Base-by-base conservation (phyloP, 2,329 filamentous ascomycete genomes). In the Fonsecaea pedrosoi region DNA sequence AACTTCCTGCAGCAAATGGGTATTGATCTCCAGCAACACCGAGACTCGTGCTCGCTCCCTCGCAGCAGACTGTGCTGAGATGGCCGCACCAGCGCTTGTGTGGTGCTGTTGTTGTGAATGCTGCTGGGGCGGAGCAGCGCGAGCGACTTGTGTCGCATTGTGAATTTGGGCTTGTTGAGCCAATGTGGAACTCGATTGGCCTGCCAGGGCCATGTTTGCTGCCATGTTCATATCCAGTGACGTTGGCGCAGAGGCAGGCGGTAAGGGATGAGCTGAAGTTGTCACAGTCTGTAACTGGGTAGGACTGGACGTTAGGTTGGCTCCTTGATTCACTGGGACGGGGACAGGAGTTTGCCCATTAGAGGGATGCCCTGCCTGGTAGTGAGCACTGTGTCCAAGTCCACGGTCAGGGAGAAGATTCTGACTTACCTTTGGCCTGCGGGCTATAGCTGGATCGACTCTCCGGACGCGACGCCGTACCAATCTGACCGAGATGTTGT, bases 11-110 rank as follows among this genome's bases (percentile, higher is more conserved):
- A 83, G 72, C 30, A 83, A 72, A 61, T 80, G 76, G 6, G 80
- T 80, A 69, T 83, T 83, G 71, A 83, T 82, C 55, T 82, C 80
- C 12, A 83, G 74, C 6, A 83, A 76, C 7, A 79, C 74, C 1
- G 80, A 73, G 35, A 83, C 81, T 53, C 82, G 80, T 30, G 80
- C 79, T 61, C 80, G 80, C 69, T 83, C 82, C 40, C 81, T 78
- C 35, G 75, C 77, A 25, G 74, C 71, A 25, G 75, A 73, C 54
- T 77, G 75, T 9, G 77, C 68, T 21, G 64, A 71, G 38, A 63
- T 18, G 12, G 70, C 57, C n/a, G 56, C 34, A 15, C 59, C 62
- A 8, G 54, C 61, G 18, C 55, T 54, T 30, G 42, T 34, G 54
- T 62, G 62, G 53, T 59, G 63, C 15, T 40, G 25, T 60, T 64